Base-by-base conservation (phyloP, 495 filamentous ascomycete genomes). In the Talaromyces nanjingensis region DNA sequence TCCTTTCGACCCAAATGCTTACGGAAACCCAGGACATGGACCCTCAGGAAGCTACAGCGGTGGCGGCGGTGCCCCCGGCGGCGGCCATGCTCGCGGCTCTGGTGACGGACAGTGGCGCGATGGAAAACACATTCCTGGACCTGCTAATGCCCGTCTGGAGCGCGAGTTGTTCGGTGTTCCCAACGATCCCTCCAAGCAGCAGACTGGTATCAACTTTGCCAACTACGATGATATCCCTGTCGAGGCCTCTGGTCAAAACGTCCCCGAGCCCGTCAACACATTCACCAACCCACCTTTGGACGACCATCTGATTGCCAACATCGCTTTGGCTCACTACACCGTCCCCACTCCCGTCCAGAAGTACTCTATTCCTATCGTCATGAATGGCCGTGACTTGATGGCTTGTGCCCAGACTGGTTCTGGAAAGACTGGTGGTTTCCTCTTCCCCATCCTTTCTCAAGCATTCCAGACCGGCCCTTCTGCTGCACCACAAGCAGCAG, bases 181-280 rank as follows among this genome's bases (percentile, higher is more conserved):
- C 66, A 94, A 98, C 75, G 94, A 98, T 71, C 92, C 92, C 63
- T 85, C 89, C 66, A 97, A 96, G 81, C 89, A 96, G 74, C 90
- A 91, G 69, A 97, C 91, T 20, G 94, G 94, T 72, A 98, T 98
- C 87, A 98, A 98, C 83, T 98, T 98, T 72, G 87, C 96, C 79
- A 98, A 98, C 81, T 98, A 98, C 77, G 94, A 98, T 71, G 94
- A 98, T 72, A 98, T 98, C 69, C 94, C 94, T 37, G 96, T 98
- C 63, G 94, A 97, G 73, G 93, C 96, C 49, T 97, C 94, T 64
- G 94, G 94, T 53, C 89, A 91, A 54, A 87, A 96, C 73, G 91
- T 97, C 54, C 96, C 94, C 52, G 96, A 98, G 69, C 91, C 96
- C 47, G 89, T 96, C 64, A 87, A 87, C 68, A 81, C 83, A 54